Conservation (phyloP, 768 basidiomycete species). For the Coprinopsis marcescibilis region DNA sequence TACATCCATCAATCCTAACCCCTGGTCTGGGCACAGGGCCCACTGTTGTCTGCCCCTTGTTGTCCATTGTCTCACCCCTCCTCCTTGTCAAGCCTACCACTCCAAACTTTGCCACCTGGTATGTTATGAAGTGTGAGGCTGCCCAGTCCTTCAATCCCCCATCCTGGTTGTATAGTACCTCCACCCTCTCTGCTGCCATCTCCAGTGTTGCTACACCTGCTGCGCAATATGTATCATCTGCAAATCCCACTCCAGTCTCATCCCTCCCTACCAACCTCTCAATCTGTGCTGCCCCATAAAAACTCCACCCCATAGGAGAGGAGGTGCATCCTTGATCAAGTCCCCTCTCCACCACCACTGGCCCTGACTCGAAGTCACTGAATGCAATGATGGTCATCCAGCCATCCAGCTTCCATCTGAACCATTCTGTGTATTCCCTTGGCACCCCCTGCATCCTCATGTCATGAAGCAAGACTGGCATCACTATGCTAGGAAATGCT, state of each 20-base stretch:
- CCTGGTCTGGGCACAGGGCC: background rate
- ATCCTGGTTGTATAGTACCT: background rate
- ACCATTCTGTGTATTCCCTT: constrained; percentile 12
- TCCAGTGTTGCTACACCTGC: background rate
- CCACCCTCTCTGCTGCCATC: background rate
- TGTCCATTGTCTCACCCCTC: background rate
- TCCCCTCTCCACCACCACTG: constrained; percentile 16
- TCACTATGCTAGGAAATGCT: constrained; percentile 21
- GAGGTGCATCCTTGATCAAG: constrained; percentile 23
- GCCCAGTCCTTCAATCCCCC: constrained; percentile 12
- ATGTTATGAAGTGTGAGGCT: constrained; percentile 8
- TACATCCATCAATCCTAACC: background rate
- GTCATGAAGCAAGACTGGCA: constrained; percentile 17
- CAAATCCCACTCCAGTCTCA: background rate
- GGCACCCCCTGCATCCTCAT: constrained; percentile 19
- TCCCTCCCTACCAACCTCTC: constrained; percentile 3
- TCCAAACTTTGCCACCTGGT: constrained; percentile 12
- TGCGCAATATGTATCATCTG: background rate
- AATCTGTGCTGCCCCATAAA: constrained; percentile 19
- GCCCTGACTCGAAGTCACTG: constrained; percentile 20
- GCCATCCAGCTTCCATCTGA: constrained; percentile 13
- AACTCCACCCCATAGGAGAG: constrained; percentile 19
- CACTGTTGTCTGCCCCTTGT: background rate
- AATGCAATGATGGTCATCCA: constrained; percentile 19
- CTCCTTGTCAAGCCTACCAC: constrained; percentile 4